Conservation (phyloP, 257 asterid genomes). For the Capsicum rhomboideum region DNA sequence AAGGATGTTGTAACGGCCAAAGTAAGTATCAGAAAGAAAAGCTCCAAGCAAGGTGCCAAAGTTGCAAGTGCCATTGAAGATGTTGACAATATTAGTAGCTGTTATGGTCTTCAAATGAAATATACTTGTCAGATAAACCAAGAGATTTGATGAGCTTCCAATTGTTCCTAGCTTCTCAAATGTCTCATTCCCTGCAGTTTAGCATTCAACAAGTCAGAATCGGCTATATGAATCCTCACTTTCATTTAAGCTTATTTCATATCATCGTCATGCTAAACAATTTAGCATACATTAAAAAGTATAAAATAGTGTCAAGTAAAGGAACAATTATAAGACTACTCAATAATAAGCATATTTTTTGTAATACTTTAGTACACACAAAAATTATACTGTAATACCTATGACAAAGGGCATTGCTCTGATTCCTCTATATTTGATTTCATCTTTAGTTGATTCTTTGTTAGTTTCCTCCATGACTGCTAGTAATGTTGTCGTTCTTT, state of each 20-base stretch:
- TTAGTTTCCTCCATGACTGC: neutral
- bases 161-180: conserved; percentile 30
- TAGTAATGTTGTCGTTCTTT: neutral
- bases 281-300: neutral
- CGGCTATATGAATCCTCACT: neutral
- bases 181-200: conserved; percentile 21
- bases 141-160: conserved; percentile 20
- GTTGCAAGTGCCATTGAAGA: conserved; percentile 26
- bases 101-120: conserved; percentile 21
- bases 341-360: neutral
- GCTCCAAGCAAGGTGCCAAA: conserved; percentile 28
- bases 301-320: neutral
- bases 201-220: neutral
- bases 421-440: conserved; percentile 17
- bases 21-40: conserved; percentile 22
- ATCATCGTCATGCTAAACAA: neutral
- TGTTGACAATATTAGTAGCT: conserved; percentile 22
- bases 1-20: conserved; percentile 25
- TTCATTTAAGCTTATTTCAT: neutral
- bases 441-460: neutral
- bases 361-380: neutral
- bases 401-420: conserved; percentile 26
- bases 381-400: conserved; percentile 6
- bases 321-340: neutral
- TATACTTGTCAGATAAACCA: conserved; percentile 25